Conservation (phyloP, 1,284 basidiomycete species). For the Melanopsichium pennsylvanicum region DNA sequence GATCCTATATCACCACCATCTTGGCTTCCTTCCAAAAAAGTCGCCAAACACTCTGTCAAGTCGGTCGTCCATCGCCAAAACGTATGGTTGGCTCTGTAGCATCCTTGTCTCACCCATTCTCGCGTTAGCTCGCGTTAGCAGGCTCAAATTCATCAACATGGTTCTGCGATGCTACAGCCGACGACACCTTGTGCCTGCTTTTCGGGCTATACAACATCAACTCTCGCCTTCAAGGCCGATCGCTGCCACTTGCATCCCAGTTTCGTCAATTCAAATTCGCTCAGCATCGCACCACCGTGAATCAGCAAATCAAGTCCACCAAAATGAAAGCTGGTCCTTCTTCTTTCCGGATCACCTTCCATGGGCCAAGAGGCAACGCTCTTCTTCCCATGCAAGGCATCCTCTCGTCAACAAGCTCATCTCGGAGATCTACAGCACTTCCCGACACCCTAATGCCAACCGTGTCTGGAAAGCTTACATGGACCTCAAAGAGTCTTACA, state of each 20-base stretch:
- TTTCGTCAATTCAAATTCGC: not conserved
- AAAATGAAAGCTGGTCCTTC: conserved; percentile 37
- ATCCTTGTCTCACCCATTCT: not conserved
- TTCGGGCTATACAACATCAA: conserved; percentile 7
- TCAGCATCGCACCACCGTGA: not conserved
- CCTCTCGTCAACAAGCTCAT: conserved; percentile 49
- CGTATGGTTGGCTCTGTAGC: too few relatives aligned
- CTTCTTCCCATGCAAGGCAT: conserved; percentile 23
- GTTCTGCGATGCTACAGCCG: conserved; percentile 41
- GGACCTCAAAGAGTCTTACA: conserved; percentile 29
- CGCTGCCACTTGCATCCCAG: not conserved
- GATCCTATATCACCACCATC: too few relatives aligned
- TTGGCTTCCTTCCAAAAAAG: too few relatives aligned
- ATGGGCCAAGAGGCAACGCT: conserved; percentile 6
- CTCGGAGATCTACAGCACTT: conserved; percentile 42
- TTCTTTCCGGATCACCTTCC: conserved; percentile 37
- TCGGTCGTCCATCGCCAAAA: not conserved
- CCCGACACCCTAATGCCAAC: conserved; percentile 30
- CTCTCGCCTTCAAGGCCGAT: not conserved
- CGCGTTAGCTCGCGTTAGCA: too few relatives aligned
- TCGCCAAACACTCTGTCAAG: too few relatives aligned
- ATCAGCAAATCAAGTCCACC: conserved; percentile 2
- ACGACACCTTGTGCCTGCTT: conserved; percentile 29
- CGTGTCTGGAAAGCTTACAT: conserved; percentile 50
- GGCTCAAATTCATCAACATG: conserved; percentile 18